phyloP scores from a whole-genome alignment of 2,329 filamentous ascomycete species.

The Alternaria brassicae region DNA sequence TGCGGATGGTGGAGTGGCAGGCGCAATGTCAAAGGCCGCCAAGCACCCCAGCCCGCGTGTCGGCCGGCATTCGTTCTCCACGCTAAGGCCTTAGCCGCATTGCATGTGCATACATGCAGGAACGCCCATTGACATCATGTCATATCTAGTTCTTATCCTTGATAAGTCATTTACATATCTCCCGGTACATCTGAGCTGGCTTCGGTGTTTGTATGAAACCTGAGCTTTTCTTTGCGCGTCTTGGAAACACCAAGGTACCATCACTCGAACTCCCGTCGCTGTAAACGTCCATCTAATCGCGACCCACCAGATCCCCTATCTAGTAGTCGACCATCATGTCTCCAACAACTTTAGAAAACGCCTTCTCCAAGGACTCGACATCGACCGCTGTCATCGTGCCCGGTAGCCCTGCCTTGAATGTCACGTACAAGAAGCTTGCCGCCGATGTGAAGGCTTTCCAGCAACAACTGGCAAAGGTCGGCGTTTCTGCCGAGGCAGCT shows the following conservation, averaged over 20 bases:
- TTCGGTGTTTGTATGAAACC: constrained; percentile 18
- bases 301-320: constrained; percentile 18
- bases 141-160: constrained; percentile 13
- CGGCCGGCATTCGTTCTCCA: constrained; percentile 8
- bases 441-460: constrained; percentile 75
- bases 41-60: constrained; percentile 3
- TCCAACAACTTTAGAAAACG: constrained; percentile 64
- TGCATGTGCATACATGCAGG: constrained; percentile 18
- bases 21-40: constrained; percentile 3
- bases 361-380: constrained; percentile 61
- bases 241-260: constrained; percentile 12
- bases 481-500: constrained; percentile 71
- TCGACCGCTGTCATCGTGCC: constrained; percentile 76
- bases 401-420: constrained; percentile 67
- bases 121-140: constrained; percentile 18
- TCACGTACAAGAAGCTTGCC: constrained; percentile 73
- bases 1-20: constrained; percentile 6
- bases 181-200: constrained; percentile 28
- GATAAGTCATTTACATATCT: constrained; percentile 12
- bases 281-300: constrained; percentile 11
- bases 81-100: constrained; percentile 21
- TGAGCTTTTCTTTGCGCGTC: constrained; percentile 17
- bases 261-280: background rate
- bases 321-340: constrained; percentile 52
- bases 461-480: constrained; percentile 76